Percentiles rank a stretch among this genome's conserved stretches.
These are phyloP conservation scores for Peronospora belbahrii DNA, from an alignment of 352 stramenopile species.

Conservation along the genomic window DNA sequence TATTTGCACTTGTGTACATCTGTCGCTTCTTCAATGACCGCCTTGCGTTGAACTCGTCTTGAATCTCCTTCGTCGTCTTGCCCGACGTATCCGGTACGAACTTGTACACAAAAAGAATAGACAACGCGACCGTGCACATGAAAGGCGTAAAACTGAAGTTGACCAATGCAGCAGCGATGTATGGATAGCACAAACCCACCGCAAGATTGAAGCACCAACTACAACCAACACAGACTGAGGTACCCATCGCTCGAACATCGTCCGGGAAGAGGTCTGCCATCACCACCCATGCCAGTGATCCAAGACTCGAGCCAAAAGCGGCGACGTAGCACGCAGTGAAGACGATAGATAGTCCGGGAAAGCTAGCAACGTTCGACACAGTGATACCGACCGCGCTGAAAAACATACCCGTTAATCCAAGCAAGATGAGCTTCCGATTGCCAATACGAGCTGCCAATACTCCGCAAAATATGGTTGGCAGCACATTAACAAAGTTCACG, in stretches of 20 bases:
- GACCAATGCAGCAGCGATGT: conserved; percentile 30
- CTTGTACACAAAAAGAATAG: conserved; percentile 37
- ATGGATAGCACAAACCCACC: conserved; percentile 46
- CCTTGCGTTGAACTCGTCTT: conserved; percentile 30
- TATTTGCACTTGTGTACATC: too few relatives aligned
- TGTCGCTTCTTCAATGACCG: conserved; percentile 3
- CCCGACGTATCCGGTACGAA: conserved; percentile 36
- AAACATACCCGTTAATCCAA: conserved; percentile 43
- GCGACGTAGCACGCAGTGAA: conserved; percentile 47
- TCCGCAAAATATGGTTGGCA: conserved; percentile 38
- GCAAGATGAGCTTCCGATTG: conserved; percentile 45
- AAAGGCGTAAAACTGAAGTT: conserved; percentile 46
- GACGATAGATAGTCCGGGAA: conserved; percentile 35
- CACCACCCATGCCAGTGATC: conserved; percentile 45
- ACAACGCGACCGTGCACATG: conserved; percentile 30
- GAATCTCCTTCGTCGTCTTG: conserved; percentile 61
- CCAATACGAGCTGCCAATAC: conserved; percentile 30
- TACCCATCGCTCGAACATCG: conserved; percentile 37
- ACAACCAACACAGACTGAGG: conserved; percentile 36
- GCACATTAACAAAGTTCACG: conserved; percentile 50
- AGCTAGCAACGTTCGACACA: conserved; percentile 18
- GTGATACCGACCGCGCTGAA: conserved; percentile 41
- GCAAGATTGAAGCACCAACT: conserved; percentile 47
- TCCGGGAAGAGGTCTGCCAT: conserved; percentile 52
- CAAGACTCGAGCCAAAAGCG: conserved; percentile 39